Evolutionary conservation across 441 rosid species (phyloP), one percentile per base, ranked within the genome.

Genomic region (Francoa sonchifolia): DNA sequence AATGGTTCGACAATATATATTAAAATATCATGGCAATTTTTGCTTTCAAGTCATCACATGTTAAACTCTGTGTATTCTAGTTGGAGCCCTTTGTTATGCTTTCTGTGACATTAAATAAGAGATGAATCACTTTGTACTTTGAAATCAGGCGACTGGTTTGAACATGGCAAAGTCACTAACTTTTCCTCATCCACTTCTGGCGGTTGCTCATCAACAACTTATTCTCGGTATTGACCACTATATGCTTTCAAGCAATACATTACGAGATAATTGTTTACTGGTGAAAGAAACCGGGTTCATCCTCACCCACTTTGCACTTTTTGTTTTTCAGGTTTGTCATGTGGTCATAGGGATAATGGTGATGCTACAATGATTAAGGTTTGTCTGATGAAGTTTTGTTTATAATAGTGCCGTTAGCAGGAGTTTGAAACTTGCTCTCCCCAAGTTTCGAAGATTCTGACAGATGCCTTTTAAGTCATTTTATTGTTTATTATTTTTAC

Each of bases 121-220:
- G 14, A 49, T 62, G 57, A 14, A 43, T 42, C 52, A 44, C 47
- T 33, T 26, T 10, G n/a, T 8, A 2, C 44, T 38, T 54, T 36
- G 2, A 42, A 66, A 63, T 59, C 49, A 90, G 99, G 90, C 83
- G 18, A 29, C 44, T 48, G 71, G 75, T 58, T 50, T 76, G 66
- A 77, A 74, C 57, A 63, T 58, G 71, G 95, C 95, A 55, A 90
- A 82, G 55, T 66, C 60, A 4, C 77, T 80, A 29, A 48, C 67
- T 34, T 90, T 90, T 64, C 95, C 95, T 58, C 74, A 74, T 65
- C 95, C 88, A 19, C 83, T 90, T 55, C 57, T 75, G 58, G 76
- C 95, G 27, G 69, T 69, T 68, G 85, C 94, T 49, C 74, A 80
- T 59, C 94, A 82, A 59, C 96, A 82, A 54, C 73, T 90, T 43